Conservation (phyloP, 345 rosid species). For the Moricandia arvensis region DNA sequence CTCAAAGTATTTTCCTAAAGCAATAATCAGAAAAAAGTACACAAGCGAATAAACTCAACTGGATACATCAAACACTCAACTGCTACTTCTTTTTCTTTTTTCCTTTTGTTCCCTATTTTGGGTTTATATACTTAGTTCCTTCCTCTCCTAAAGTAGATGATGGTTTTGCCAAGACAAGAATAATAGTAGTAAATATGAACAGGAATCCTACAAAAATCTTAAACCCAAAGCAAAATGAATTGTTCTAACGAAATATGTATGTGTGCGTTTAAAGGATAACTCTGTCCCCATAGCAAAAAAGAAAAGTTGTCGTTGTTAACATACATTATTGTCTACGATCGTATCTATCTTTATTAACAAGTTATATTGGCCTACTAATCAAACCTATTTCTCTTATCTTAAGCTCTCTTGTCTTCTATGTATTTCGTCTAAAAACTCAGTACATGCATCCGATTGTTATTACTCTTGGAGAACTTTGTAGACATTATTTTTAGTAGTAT, state of each 20-base stretch:
- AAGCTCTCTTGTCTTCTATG: neutral
- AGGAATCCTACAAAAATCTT: slow-evolving; percentile 3
- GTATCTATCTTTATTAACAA: neutral
- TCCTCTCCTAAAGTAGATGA: slow-evolving; percentile 37
- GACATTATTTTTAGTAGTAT: neutral
- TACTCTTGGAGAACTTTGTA: neutral
- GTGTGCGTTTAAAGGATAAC: neutral
- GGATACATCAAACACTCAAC: slow-evolving; percentile 35
- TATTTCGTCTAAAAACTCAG: neutral
- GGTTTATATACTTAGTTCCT: slow-evolving; percentile 31
- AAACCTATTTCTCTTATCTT: neutral
- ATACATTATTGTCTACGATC: neutral
- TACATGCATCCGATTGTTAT: neutral
- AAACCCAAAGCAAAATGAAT: slow-evolving; percentile 18
- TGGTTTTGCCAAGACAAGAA: slow-evolving; percentile 35
- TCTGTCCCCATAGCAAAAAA: neutral
- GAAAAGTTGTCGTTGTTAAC: neutral
- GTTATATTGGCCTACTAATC: neutral
- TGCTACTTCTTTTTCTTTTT: slow-evolving; percentile 26
- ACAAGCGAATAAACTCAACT: slow-evolving; percentile 33
- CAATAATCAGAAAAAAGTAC: slow-evolving; percentile 29
- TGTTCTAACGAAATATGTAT: neutral
- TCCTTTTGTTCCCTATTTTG: slow-evolving; percentile 13
- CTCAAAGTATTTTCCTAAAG: slow-evolving; percentile 23
- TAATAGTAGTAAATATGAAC: slow-evolving; percentile 18